Evolutionary conservation across 306 rosid species (phyloP).

Genomic region (Vigna hirtella): DNA sequence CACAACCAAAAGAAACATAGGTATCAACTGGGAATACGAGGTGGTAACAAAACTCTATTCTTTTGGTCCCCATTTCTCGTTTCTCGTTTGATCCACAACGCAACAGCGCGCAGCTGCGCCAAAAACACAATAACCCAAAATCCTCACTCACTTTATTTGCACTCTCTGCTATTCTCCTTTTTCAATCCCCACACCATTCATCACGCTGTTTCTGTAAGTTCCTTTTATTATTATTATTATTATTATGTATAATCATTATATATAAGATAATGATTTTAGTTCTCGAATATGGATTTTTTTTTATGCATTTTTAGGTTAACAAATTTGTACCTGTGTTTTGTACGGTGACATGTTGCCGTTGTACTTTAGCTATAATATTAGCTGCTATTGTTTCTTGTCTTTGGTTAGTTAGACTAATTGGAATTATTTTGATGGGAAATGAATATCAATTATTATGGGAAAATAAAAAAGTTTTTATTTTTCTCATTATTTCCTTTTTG

Average conservation of each 20-base stretch:
- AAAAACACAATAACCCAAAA: neutral
- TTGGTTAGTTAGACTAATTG: neutral
- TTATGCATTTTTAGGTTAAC: neutral
- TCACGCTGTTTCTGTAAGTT: conserved; percentile 10
- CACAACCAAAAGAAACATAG: neutral
- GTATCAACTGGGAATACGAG: neutral
- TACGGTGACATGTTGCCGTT: neutral
- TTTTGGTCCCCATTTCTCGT: neutral
- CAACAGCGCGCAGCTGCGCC: neutral
- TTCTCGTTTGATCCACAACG: neutral
- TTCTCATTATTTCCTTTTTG: neutral
- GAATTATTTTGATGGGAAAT: neutral
- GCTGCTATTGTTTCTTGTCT: neutral
- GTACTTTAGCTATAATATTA: neutral
- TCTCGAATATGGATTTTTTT: neutral
- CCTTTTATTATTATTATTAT: neutral
- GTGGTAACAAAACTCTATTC: neutral
- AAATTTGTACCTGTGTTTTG: neutral
- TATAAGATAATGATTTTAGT: neutral
- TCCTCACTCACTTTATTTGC: neutral
- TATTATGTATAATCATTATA: neutral
- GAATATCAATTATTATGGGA: neutral
- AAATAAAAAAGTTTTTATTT: neutral
- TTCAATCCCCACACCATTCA: neutral
- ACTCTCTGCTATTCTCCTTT: neutral